phyloP scores from a whole-genome alignment of 2,329 filamentous ascomycete species.

The Pseudocercospora crystallina region DNA sequence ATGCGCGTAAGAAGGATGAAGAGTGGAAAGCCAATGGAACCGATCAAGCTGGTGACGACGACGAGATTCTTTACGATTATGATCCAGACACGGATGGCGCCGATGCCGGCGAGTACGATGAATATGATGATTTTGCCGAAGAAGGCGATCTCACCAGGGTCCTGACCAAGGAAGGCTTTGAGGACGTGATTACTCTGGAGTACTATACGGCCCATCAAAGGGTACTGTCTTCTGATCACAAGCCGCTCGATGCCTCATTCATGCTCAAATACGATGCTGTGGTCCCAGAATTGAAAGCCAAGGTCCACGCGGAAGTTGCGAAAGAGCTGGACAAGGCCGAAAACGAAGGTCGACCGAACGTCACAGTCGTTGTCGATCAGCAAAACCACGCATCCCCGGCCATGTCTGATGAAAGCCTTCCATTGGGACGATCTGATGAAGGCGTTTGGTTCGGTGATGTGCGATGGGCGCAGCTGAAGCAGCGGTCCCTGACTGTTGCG shows the following conservation, averaged over 20 bases:
- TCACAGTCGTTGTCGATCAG: constrained; percentile 69
- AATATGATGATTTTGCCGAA: constrained; percentile 44
- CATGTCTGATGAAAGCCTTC: constrained; percentile 12
- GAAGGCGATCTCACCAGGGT: constrained; percentile 53
- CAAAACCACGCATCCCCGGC: constrained; percentile 37
- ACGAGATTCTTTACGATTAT: constrained; percentile 85
- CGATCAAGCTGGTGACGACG: constrained; percentile 71
- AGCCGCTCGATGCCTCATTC: constrained; percentile 83
- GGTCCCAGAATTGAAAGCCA: constrained; percentile 78
- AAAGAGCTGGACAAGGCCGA: constrained; percentile 85
- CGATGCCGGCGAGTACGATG: constrained; percentile 54
- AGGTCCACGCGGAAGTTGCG: constrained; percentile 81
- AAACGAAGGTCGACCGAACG: constrained; percentile 80
- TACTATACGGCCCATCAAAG: constrained; percentile 86
- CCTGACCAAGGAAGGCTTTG: constrained; percentile 59
- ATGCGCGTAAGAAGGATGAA: constrained; percentile 70
- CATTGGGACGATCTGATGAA: constrained; percentile 45
- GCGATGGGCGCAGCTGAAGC: constrained; percentile 65
- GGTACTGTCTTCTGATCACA: constrained; percentile 91
- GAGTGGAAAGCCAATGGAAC: constrained; percentile 82
- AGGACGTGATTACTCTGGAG: constrained; percentile 56
- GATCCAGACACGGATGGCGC: constrained; percentile 75
- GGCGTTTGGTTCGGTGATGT: constrained; percentile 78
- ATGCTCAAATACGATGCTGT: constrained; percentile 83
- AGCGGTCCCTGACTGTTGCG: constrained; percentile 74